Percentiles rank a stretch among this genome's conserved stretches.
phyloP scores from a whole-genome alignment of 169 alveolate genomes.

The Plasmodium gallinaceum region DNA sequence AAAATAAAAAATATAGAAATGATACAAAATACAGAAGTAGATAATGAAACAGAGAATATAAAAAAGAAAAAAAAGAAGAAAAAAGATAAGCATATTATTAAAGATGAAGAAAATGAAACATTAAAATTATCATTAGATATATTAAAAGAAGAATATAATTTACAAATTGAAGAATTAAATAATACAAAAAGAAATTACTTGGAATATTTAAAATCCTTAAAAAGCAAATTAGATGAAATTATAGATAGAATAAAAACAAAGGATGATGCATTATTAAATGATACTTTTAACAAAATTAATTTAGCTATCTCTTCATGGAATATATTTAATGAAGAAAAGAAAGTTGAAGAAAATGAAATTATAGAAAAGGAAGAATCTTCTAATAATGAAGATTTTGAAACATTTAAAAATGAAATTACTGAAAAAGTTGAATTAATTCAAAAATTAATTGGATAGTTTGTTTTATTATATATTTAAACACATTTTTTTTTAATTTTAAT shows the following conservation, averaged over 20 bases:
- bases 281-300: conserved; percentile 42
- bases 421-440: conserved; percentile 46
- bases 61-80: background rate
- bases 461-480: background rate
- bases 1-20: background rate
- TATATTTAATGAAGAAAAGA: conserved; percentile 14
- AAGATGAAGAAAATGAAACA: conserved; percentile 2
- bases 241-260: conserved; percentile 20
- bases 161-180: conserved; percentile 7
- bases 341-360: conserved; percentile 9
- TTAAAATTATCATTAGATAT: background rate
- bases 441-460: conserved; percentile 18
- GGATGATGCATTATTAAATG: conserved; percentile 40
- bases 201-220: conserved; percentile 12
- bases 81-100: background rate
- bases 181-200: background rate
- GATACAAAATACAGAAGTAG: background rate
- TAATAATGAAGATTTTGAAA: conserved; percentile 19
- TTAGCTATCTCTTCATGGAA: conserved; percentile 66
- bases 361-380: background rate
- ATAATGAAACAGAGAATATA: background rate
- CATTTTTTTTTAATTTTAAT: background rate
- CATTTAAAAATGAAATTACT: conserved; percentile 17
- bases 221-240: conserved; percentile 29
- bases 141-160: conserved; percentile 5